Conservation (phyloP, 164 flowering plant genomes). For the Paratinospora sagittata region DNA sequence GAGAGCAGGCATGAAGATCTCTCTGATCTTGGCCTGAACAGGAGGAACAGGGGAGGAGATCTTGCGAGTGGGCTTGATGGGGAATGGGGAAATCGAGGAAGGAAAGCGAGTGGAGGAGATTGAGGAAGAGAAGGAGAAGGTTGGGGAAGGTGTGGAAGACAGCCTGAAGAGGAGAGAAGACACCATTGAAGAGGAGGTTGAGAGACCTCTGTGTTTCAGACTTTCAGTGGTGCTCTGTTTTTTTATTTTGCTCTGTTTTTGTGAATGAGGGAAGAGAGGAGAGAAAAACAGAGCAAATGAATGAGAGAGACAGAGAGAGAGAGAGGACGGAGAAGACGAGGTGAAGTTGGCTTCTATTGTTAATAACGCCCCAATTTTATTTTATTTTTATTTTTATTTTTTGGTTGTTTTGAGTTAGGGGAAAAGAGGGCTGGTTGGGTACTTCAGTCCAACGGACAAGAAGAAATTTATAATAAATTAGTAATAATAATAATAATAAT, state of each 20-base stretch:
- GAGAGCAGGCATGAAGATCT: conserved; percentile 96
- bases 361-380: conserved; percentile 4
- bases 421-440: conserved; percentile 3
- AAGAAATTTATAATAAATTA: neutral
- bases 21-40: conserved; percentile 77
- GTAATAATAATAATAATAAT: no score
- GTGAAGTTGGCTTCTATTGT: neutral
- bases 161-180: neutral
- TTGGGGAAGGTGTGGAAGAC: neutral
- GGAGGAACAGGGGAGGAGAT: no score
- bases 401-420: neutral
- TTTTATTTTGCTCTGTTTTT: neutral
- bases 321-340: conserved; percentile 10
- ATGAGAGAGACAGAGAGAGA: no score
- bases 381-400: no score
- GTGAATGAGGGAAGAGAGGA: neutral
- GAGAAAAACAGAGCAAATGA: no score
- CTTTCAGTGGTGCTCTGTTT: neutral
- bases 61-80: neutral
- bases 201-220: neutral
- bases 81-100: neutral
- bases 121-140: neutral
- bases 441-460: neutral
- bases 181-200: neutral
- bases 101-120: neutral